These are phyloP conservation scores for Fraxinus floribunda DNA, from an alignment of 305 asterid genomes.

Conservation along the genomic window DNA sequence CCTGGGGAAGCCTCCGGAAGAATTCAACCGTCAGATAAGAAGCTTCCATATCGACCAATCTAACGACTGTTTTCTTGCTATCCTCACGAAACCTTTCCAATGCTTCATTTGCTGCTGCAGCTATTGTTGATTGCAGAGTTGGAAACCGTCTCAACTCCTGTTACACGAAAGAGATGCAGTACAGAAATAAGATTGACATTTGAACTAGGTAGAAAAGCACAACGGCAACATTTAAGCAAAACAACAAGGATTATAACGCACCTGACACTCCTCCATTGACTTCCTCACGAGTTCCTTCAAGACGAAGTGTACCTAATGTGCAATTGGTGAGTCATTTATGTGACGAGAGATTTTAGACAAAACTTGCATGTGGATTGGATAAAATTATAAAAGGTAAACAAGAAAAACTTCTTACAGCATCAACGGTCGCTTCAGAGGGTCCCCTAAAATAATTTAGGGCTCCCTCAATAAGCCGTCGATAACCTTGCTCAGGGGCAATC, in stretches of 20 bases:
- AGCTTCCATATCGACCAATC: conserved; percentile 93
- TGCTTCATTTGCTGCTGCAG: conserved; percentile 74
- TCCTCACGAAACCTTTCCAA: conserved; percentile 79
- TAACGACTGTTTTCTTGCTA: conserved; percentile 69
- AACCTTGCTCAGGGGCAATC: conserved; percentile 99
- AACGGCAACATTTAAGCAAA: neutral
- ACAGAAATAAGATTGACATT: conserved; percentile 11
- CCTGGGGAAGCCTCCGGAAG: conserved; percentile 87
- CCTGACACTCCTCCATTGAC: conserved; percentile 91
- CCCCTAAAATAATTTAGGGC: conserved; percentile 84
- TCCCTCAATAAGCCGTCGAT: conserved; percentile 89
- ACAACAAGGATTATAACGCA: conserved; percentile 26
- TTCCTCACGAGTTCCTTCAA: conserved; percentile 92
- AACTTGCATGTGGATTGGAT: neutral
- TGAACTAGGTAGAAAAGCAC: conserved; percentile 8
- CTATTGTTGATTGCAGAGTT: conserved; percentile 73
- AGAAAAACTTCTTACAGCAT: conserved; percentile 62
- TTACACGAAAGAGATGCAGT: conserved; percentile 15
- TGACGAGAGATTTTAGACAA: neutral
- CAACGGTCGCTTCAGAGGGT: conserved; percentile 96
- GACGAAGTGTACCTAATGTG: conserved; percentile 75
- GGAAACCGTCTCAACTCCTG: conserved; percentile 94
- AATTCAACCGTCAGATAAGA: conserved; percentile 87
- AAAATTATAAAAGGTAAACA: neutral
- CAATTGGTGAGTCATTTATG: conserved; percentile 22